Conservation (phyloP, 768 basidiomycete species). For the Megacollybia marginata region DNA sequence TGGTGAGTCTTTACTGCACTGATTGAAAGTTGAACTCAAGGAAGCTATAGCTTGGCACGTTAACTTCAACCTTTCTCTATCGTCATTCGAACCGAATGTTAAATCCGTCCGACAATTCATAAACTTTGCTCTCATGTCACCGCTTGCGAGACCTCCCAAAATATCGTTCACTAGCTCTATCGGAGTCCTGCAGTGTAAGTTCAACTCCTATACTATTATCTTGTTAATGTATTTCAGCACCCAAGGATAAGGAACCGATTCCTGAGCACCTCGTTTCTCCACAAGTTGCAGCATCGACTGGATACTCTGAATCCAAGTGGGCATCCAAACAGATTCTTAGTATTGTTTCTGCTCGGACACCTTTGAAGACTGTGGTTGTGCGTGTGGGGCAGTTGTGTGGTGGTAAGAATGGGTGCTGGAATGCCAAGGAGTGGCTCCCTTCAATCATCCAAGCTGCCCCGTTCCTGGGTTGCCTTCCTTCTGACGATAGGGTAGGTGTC, state of each 20-base stretch:
- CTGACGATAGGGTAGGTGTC: constrained; percentile 23
- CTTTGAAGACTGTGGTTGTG: constrained; percentile 26
- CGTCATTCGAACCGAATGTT: constrained; percentile 45
- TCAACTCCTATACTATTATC: neutral
- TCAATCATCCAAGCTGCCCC: constrained; percentile 29
- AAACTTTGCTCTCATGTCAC: constrained; percentile 24
- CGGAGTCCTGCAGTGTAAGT: constrained; percentile 12
- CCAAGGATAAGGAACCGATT: neutral
- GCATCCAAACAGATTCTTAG: constrained; percentile 24
- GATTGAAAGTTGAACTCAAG: neutral
- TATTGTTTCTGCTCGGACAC: neutral
- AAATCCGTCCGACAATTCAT: constrained; percentile 38
- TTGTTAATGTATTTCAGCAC: neutral
- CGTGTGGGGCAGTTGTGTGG: constrained; percentile 42
- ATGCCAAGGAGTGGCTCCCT: constrained; percentile 39
- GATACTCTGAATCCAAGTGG: constrained; percentile 43
- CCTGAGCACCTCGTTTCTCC: constrained; percentile 5
- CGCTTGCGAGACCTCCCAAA: neutral
- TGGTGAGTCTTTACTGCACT: constrained; percentile 10
- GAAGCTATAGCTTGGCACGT: constrained; percentile 12
- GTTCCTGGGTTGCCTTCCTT: constrained; percentile 19
- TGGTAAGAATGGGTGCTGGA: constrained; percentile 35
- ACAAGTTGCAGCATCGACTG: constrained; percentile 22
- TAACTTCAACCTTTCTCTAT: constrained; percentile 38
- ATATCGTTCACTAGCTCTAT: constrained; percentile 17